Conservation (phyloP, 2,329 filamentous ascomycete genomes). For the Fusarium chlamydosporum region DNA sequence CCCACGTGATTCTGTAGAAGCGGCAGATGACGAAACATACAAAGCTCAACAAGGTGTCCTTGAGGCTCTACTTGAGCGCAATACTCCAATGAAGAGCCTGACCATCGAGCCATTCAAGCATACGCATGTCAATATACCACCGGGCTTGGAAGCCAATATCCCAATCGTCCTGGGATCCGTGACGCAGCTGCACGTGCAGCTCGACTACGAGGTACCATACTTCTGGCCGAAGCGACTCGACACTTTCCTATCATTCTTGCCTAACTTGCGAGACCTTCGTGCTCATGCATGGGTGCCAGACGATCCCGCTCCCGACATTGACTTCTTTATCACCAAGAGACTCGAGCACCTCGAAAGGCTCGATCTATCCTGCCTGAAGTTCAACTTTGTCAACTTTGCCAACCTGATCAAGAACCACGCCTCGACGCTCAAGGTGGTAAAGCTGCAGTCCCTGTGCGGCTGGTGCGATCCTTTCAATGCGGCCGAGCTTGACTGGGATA, state of each 20-base stretch:
- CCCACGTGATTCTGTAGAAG: conserved; percentile 36
- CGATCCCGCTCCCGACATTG: conserved; percentile 21
- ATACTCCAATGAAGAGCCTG: conserved; percentile 39
- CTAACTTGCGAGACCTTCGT: conserved; percentile 38
- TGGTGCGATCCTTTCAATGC: conserved; percentile 22
- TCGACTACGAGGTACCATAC: conserved; percentile 18
- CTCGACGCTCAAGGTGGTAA: conserved; percentile 32
- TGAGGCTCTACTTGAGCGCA: conserved; percentile 28
- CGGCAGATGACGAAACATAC: conserved; percentile 27
- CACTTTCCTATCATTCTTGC: conserved; percentile 42
- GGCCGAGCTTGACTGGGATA: conserved; percentile 35
- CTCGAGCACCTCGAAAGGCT: conserved; percentile 43
- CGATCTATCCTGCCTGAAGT: conserved; percentile 23
- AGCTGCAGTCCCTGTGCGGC: conserved; percentile 23
- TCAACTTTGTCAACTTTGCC: conserved; percentile 39
- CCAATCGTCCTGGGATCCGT: conserved; percentile 31
- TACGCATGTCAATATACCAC: conserved; percentile 20
- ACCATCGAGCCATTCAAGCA: conserved; percentile 40
- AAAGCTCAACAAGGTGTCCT: conserved; percentile 44
- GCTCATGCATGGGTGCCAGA: conserved; percentile 13
- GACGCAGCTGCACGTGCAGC: conserved; percentile 23
- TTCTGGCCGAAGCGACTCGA: conserved; percentile 39
- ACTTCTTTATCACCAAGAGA: conserved; percentile 37
- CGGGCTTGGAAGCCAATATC: conserved; percentile 9
- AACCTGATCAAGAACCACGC: conserved; percentile 34